Evolutionary conservation across 2,329 filamentous ascomycete genomes (phyloP), one percentile per base, ranked within the genome.

Genomic region (Aspergillus ochraceoroseus): DNA sequence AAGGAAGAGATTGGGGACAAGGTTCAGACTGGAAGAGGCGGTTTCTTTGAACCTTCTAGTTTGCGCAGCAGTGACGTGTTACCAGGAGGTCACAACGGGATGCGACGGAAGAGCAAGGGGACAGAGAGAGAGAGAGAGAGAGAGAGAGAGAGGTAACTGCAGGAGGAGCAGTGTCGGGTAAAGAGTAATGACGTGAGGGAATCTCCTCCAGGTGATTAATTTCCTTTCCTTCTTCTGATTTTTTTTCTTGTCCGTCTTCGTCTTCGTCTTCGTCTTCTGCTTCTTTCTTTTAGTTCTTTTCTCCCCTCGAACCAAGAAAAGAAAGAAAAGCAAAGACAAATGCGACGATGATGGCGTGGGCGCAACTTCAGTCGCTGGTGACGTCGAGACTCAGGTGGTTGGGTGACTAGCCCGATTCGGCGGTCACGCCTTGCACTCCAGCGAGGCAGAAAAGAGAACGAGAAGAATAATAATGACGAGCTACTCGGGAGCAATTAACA

Each of bases 31-130:
- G 5, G 43, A 46, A 31, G 44, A 33, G 18, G 20, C 38, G 38
- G 34, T 31, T 43, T 45, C 46, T 49, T 52, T 46, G 31, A 46
- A 47, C 33, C 38, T 29, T 31, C 19, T 34, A 43, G 34, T 58
- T 58, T 56, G 58, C 59, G 57, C 58, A 61, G 43, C 51, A 57
- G 56, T 62, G 59, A 61, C 59, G 58, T 61, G 53, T 48, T 40
- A 32, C 22, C 8, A 35, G 38, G 35, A 41, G 44, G 44, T 31
- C 18, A 38, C 38, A 37, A 45, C 53, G 54, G 55, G 49, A 56
- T 51, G 49, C 47, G 46, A 51, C 57, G 57, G 57, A 59, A 57
- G 44, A 38, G 42, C n/a, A 36, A 33, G 20, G 18, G 39, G n/a
- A 13, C 27, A 25, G 12, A 38, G 14, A 20, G 34, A 39, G 31